Evolutionary conservation across 2,329 filamentous ascomycete genomes (phyloP).

Genomic region (Tolypocladium pustulatum): DNA sequence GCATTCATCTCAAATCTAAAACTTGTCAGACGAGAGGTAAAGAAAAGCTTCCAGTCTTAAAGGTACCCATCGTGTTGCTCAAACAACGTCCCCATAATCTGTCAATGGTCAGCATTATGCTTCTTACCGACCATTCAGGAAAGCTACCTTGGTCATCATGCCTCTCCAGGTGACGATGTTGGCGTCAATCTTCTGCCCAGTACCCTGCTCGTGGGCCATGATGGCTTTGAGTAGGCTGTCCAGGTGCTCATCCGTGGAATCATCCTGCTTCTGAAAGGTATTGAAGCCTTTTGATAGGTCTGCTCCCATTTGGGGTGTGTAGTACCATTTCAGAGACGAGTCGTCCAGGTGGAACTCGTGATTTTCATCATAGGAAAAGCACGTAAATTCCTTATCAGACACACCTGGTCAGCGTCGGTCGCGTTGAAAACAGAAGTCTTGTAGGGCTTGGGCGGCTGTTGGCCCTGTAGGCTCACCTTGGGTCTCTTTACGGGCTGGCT

Average conservation of each 20-base stretch:
- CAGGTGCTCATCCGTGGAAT: constrained; percentile 75
- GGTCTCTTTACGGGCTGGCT: constrained; percentile 66
- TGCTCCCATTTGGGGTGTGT: constrained; percentile 59
- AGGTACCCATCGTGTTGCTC: constrained; percentile 68
- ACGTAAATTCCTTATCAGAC: constrained; percentile 68
- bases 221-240: constrained; percentile 74
- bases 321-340: constrained; percentile 79
- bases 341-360: constrained; percentile 68
- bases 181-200: constrained; percentile 56
- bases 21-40: constrained; percentile 6
- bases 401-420: not conserved
- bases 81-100: constrained; percentile 82
- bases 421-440: not conserved
- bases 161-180: constrained; percentile 89
- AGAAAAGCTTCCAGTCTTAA: not conserved
- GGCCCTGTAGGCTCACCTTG: constrained; percentile 38
- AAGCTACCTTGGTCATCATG: constrained; percentile 88
- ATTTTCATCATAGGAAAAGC: constrained; percentile 84
- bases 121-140: not conserved
- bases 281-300: constrained; percentile 77
- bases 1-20: constrained; percentile 90
- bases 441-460: not conserved
- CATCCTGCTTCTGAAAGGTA: constrained; percentile 72
- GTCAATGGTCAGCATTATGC: not conserved
- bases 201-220: constrained; percentile 58